phyloP scores from a whole-genome alignment of 2,329 filamentous ascomycete species.

The Colletotrichum graminicola region DNA sequence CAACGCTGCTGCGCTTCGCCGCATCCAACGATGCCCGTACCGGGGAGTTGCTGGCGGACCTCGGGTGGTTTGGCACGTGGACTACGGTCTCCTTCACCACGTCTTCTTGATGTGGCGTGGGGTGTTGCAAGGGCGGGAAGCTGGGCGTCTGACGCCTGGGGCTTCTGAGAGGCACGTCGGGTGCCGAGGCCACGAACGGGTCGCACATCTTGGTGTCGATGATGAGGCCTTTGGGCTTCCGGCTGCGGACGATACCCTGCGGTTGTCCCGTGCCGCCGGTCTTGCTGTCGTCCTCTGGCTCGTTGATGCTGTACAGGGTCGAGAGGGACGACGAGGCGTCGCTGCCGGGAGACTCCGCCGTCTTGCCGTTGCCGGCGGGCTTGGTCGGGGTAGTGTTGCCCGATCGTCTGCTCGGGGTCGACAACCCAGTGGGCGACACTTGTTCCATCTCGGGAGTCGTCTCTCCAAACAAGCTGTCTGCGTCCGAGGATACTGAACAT shows the following conservation, averaged over 20 bases:
- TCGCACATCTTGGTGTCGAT: slow-evolving; percentile 41
- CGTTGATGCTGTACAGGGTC: slow-evolving; percentile 68
- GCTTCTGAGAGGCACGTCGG: slow-evolving; percentile 19
- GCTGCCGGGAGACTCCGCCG: slow-evolving; percentile 53
- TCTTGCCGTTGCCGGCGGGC: slow-evolving; percentile 39
- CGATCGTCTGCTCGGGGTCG: slow-evolving; percentile 59
- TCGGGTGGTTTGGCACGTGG: slow-evolving; percentile 12
- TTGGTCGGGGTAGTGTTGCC: slow-evolving; percentile 43
- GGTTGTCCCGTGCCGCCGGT: slow-evolving; percentile 3
- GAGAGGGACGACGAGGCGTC: slow-evolving; percentile 66
- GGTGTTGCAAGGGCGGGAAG: slow-evolving; percentile 13
- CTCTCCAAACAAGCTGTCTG: slow-evolving; percentile 57
- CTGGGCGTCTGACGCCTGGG: slow-evolving; percentile 22
- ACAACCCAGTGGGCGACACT: slow-evolving; percentile 50
- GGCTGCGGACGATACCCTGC: neutral
- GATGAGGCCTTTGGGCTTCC: slow-evolving; percentile 20
- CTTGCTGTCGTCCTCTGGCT: slow-evolving; percentile 54
- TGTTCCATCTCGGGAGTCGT: slow-evolving; percentile 52
- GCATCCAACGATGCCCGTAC: slow-evolving; percentile 22
- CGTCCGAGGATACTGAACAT: slow-evolving; percentile 39
- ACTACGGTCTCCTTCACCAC: neutral
- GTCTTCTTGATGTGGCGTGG: slow-evolving; percentile 1
- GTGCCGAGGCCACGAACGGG: slow-evolving; percentile 33
- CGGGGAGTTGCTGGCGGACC: slow-evolving; percentile 31
- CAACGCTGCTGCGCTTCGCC: slow-evolving; percentile 6